Evolutionary conservation across 768 basidiomycete species (phyloP), one percentile per base, ranked within the genome.

Genomic region (Baorangia bicolor): DNA sequence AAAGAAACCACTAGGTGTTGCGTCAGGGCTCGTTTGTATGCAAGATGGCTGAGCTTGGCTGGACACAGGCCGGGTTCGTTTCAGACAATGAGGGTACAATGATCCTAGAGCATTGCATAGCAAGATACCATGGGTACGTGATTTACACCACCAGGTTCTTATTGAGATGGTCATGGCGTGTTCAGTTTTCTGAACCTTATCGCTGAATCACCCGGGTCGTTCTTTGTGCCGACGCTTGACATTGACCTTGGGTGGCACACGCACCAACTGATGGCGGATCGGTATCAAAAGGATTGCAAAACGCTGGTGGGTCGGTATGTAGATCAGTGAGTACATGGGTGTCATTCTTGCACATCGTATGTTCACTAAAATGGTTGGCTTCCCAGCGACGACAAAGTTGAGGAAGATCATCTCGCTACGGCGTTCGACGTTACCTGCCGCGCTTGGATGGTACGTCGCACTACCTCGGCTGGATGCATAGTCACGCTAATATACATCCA

Each of bases 191-290:
- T 87, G 12, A 79, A 79, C 49, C 69, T 86, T 4, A 77, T 85
- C 67, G 65, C 77, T 5, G 73, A 75, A 14, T 75, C 77, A 0
- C 75, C 78, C 0, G 68, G 64, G 1, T 69, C 74, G 0, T 78
- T 81, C 64, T 75, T 78, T 31, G 81, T 84, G 2, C 82, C 84
- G 5, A 87, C 85, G 0, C 70, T 89, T n/a, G n/a, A n/a, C n/a
- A n/a, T n/a, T n/a, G n/a, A n/a, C n/a, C n/a, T n/a, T n/a, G n/a
- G n/a, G n/a, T 88, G 87, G 86, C 87, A 90, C 58, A 85, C 86
- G 0, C 86, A 88, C 57, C 86, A 87, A 58, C 74, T 88, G 2
- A 70, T 75, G 59, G 74, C 74, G 0, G 43, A 47, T 1, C 65
- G 65, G 34, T 88, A 88, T 64, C 64, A 71, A 5, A 51, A 35